phyloP scores from a whole-genome alignment of 2,329 filamentous ascomycete species.

The Colletotrichum sojae region DNA sequence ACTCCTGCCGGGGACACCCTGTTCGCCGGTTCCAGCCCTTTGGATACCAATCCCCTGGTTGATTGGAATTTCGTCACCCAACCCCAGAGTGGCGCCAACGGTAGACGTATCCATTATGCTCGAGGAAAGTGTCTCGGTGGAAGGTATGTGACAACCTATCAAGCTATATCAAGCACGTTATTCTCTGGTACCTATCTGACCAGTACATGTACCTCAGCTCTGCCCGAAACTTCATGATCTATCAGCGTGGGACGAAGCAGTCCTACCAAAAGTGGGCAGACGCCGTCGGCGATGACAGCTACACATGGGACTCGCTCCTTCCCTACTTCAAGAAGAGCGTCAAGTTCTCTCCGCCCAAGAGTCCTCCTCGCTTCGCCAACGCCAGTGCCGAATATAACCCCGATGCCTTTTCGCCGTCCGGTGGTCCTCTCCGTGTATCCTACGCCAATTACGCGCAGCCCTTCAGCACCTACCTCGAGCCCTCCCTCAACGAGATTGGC shows the following conservation, averaged over 20 bases:
- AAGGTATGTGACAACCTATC: not conserved
- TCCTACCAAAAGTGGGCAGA: constrained; percentile 51
- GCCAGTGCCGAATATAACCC: constrained; percentile 47
- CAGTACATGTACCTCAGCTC: constrained; percentile 25
- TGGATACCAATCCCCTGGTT: constrained; percentile 44
- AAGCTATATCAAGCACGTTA: not conserved
- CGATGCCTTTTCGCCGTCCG: constrained; percentile 45
- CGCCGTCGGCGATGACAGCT: constrained; percentile 48
- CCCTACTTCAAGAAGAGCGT: constrained; percentile 51
- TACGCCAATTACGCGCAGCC: constrained; percentile 47
- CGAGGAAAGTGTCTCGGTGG: constrained; percentile 54
- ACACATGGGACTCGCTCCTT: constrained; percentile 48
- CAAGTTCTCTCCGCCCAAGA: constrained; percentile 48
- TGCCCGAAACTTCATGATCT: constrained; percentile 48
- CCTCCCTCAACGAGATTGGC: constrained; percentile 58
- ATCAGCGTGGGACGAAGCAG: constrained; percentile 45
- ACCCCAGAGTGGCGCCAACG: constrained; percentile 45
- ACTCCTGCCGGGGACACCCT: constrained; percentile 11
- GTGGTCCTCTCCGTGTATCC: constrained; percentile 47
- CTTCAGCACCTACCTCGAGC: constrained; percentile 43
- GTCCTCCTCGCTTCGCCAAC: constrained; percentile 34
- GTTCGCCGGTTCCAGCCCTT: constrained; percentile 22
- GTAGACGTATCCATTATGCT: constrained; percentile 52
- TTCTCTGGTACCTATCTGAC: not conserved
- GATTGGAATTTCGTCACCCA: constrained; percentile 49